These are phyloP conservation scores for Zasmidium citrigriseum DNA, from an alignment of 2,329 filamentous ascomycete genomes.

Conservation along the genomic window DNA sequence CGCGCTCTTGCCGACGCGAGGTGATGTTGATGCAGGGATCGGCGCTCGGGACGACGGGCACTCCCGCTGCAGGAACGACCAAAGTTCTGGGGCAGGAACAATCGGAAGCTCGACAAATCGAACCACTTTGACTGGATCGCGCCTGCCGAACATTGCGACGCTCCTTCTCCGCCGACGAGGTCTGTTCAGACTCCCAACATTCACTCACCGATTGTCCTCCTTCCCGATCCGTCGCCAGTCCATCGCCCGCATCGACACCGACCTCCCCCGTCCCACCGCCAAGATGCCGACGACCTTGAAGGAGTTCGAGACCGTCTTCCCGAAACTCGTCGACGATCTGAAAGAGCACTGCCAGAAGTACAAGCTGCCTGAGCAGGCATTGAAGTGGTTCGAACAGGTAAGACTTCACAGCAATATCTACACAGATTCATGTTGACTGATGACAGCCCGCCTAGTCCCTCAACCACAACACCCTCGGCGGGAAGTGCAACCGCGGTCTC, in stretches of 20 bases:
- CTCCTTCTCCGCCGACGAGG: not conserved
- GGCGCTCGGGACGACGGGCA: not conserved
- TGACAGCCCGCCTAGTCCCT: slow-evolving; percentile 56
- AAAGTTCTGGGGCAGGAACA: not conserved
- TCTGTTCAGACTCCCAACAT: not conserved
- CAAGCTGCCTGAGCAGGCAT: slow-evolving; percentile 76
- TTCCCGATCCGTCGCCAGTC: not conserved
- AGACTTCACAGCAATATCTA: slow-evolving; percentile 18
- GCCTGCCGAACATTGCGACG: not conserved
- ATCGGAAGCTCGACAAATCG: not conserved
- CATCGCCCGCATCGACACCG: not conserved
- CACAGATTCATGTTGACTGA: slow-evolving; percentile 20
- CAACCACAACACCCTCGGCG: slow-evolving; percentile 83
- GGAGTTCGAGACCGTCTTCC: slow-evolving; percentile 90
- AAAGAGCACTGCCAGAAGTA: slow-evolving; percentile 77
- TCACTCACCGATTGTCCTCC: not conserved
- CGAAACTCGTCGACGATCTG: slow-evolving; percentile 79
- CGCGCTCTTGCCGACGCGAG: not conserved
- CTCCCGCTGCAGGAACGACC: not conserved
- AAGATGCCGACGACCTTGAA: slow-evolving; percentile 72
- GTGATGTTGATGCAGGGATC: not conserved
- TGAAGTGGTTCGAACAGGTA: slow-evolving; percentile 86
- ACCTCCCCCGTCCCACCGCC: slow-evolving; percentile 12
- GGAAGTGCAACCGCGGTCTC: slow-evolving; percentile 99
- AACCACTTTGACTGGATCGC: not conserved